Percentiles rank a stretch among this genome's conserved stretches.
Conservation (phyloP, 345 rosid species). For the Laguncularia racemosa region DNA sequence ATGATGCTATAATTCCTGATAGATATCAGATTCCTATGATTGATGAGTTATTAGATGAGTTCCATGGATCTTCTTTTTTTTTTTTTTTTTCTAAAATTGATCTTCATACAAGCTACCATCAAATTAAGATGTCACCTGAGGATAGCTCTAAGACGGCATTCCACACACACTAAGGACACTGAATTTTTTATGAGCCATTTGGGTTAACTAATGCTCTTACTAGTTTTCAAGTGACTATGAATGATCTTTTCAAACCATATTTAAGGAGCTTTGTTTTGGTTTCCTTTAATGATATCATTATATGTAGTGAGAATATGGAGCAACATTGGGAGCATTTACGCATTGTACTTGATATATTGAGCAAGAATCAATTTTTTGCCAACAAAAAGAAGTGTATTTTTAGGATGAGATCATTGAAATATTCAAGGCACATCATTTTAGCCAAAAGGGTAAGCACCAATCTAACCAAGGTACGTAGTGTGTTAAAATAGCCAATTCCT, state of each 20-base stretch:
- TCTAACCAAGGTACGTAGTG: no score
- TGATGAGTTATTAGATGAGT: conserved; percentile 1
- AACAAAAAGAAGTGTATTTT: no score
- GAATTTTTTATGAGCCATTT: neutral
- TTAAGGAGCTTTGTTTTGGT: neutral
- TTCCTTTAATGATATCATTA: neutral
- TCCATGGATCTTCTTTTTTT: neutral
- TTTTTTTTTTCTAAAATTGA: neutral
- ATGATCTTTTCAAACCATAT: neutral
- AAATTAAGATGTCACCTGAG: neutral
- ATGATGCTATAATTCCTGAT: neutral
- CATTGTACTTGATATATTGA: no score
- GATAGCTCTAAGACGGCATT: neutral
- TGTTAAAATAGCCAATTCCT: no score
- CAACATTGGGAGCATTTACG: no score
- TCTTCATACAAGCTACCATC: neutral
- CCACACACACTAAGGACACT: conserved; percentile 1
- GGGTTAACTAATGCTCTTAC: neutral
- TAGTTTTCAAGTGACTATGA: neutral
- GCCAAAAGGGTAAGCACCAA: no score
- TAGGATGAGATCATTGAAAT: no score
- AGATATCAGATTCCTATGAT: neutral
- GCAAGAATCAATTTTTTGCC: no score
- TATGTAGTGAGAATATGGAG: no score
- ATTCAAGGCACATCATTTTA: no score